A percentile compares a stretch with the other conserved stretches of the same genome.
Evolutionary conservation across 2,329 filamentous ascomycete genomes (phyloP).

Genomic region (Pyrenochaeta sp.): DNA sequence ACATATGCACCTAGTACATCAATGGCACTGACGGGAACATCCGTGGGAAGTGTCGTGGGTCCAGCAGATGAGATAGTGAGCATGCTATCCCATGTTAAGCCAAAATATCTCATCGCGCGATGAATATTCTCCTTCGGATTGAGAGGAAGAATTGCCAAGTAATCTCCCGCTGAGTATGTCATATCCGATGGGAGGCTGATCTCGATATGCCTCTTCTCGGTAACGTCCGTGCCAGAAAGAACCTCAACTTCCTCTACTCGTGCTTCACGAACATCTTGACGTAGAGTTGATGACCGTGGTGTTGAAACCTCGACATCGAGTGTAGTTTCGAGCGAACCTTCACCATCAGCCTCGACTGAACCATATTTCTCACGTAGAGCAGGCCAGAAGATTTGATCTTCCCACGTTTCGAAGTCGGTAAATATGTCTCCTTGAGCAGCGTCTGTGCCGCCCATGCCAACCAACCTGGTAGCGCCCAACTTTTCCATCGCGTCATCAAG

Average conservation of each 20-base stretch:
- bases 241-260: slow-evolving; percentile 43
- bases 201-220: slow-evolving; percentile 52
- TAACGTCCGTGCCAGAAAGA: slow-evolving; percentile 35
- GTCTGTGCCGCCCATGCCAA: slow-evolving; percentile 45
- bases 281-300: slow-evolving; percentile 44
- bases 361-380: slow-evolving; percentile 45
- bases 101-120: slow-evolving; percentile 71
- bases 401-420: slow-evolving; percentile 53
- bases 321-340: slow-evolving; percentile 33
- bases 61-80: slow-evolving; percentile 68
- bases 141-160: slow-evolving; percentile 75
- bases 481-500: slow-evolving; percentile 43
- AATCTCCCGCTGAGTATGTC: slow-evolving; percentile 77
- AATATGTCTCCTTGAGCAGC: slow-evolving; percentile 52
- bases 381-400: slow-evolving; percentile 50
- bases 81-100: slow-evolving; percentile 73
- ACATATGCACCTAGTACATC: slow-evolving; percentile 75
- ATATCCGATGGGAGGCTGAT: slow-evolving; percentile 56
- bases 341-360: slow-evolving; percentile 30
- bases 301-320: slow-evolving; percentile 45
- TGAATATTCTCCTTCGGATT: slow-evolving; percentile 71
- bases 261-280: slow-evolving; percentile 49
- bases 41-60: slow-evolving; percentile 72
- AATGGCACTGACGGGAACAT: slow-evolving; percentile 66
- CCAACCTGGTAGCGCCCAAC: slow-evolving; percentile 41